phyloP scores from a whole-genome alignment of 2,329 filamentous ascomycete species.

The Trichoderma sp. region DNA sequence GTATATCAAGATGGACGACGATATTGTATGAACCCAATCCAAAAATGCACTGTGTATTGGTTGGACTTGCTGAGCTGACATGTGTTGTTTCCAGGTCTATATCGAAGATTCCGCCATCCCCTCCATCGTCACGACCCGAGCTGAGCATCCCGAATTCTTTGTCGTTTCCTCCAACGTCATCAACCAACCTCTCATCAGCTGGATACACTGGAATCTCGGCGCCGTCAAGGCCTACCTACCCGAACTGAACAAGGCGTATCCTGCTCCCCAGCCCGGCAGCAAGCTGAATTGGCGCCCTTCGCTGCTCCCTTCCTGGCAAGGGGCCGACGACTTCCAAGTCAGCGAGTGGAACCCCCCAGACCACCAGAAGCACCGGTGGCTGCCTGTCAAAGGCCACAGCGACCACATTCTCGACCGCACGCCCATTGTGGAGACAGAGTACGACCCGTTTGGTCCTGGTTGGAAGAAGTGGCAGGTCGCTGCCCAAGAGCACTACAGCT shows the following conservation, averaged over 20 bases:
- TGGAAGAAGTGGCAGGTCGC: constrained; percentile 51
- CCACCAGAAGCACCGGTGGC: constrained; percentile 49
- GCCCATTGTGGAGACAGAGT: constrained; percentile 49
- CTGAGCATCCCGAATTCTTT: constrained; percentile 49
- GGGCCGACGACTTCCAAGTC: constrained; percentile 30
- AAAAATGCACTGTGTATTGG: background rate
- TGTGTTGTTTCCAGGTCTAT: constrained; percentile 30
- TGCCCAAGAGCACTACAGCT: constrained; percentile 47
- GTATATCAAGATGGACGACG: constrained; percentile 40
- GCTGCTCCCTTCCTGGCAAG: constrained; percentile 35
- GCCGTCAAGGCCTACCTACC: constrained; percentile 54
- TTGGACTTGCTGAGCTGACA: background rate
- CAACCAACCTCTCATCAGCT: constrained; percentile 53
- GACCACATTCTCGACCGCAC: constrained; percentile 43
- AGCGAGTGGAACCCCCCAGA: constrained; percentile 36
- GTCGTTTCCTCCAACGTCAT: constrained; percentile 56
- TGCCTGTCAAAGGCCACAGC: constrained; percentile 38
- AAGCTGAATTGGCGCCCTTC: constrained; percentile 40
- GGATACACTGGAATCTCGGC: constrained; percentile 54
- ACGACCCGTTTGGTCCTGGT: constrained; percentile 44
- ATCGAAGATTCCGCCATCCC: constrained; percentile 45
- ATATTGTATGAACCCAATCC: constrained; percentile 34
- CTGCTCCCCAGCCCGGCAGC: constrained; percentile 28
- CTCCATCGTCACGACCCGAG: constrained; percentile 51
- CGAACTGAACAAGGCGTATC: constrained; percentile 35